A percentile compares a stretch with the other conserved stretches of the same genome.
Evolutionary conservation across 2,329 filamentous ascomycete species (phyloP).

Genomic region (Cladosporium sp.): DNA sequence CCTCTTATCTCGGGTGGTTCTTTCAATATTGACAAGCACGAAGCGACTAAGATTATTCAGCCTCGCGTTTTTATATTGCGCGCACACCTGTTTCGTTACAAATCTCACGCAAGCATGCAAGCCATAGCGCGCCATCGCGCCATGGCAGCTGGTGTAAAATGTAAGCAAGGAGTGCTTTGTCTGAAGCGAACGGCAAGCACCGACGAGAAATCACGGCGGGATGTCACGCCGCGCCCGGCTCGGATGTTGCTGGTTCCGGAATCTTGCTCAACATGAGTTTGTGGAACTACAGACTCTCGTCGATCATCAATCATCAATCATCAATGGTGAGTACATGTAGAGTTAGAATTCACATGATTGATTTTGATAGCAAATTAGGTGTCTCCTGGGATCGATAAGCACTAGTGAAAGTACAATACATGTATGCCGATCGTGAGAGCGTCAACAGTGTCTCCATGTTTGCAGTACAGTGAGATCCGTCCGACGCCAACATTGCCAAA

Average conservation of each 20-base stretch:
- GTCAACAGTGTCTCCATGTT: neutral
- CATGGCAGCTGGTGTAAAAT: neutral
- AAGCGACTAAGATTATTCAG: neutral
- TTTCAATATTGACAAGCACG: neutral
- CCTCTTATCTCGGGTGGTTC: neutral
- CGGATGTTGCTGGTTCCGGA: neutral
- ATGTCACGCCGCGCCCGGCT: neutral
- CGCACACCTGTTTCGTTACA: neutral
- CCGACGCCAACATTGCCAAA: too few species aligned
- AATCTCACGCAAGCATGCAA: neutral
- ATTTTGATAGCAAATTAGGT: too few species aligned
- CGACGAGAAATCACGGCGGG: neutral
- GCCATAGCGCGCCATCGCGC: neutral
- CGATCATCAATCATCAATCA: too few species aligned
- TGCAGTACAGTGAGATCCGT: too few species aligned
- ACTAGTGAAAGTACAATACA: too few species aligned
- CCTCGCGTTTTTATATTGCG: neutral
- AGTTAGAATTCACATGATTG: too few species aligned
- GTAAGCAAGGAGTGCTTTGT: neutral
- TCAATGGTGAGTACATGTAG: too few species aligned
- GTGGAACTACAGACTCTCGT: neutral
- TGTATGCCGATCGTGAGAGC: too few species aligned
- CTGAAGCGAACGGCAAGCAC: neutral
- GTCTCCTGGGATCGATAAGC: too few species aligned
- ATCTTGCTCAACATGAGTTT: neutral